Evolutionary conservation across 106 monocot genomes (phyloP).

Genomic region (Platanthera zijinensis): DNA sequence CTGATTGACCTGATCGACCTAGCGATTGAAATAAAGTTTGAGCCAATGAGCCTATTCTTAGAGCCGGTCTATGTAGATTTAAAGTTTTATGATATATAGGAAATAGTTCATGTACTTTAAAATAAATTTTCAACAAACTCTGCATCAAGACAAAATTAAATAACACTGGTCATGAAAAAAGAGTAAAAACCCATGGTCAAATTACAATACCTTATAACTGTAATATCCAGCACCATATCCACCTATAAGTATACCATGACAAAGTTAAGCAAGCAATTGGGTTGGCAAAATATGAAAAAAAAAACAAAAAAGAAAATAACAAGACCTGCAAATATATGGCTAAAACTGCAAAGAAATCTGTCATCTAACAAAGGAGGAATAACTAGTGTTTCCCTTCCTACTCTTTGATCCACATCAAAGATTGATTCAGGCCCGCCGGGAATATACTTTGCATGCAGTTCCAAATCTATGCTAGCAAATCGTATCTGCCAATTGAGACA

Average conservation of each 20-base stretch:
- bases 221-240: constrained; percentile 99
- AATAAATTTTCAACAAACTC: no score
- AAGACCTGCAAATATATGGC: constrained; percentile 94
- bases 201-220: constrained; percentile 81
- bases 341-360: constrained; percentile 96
- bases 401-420: constrained; percentile 78
- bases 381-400: constrained; percentile 62
- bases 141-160: no score
- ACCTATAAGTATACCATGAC: constrained; percentile 37
- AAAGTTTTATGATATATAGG: no score
- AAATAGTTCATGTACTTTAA: no score
- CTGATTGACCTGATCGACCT: neutral
- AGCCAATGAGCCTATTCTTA: neutral
- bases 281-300: neutral
- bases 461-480: constrained; percentile 83
- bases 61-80: no score
- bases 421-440: constrained; percentile 73
- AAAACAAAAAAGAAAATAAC: constrained; percentile 1
- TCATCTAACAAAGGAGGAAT: constrained; percentile 77
- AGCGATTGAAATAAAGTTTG: neutral
- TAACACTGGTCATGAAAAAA: neutral
- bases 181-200: neutral
- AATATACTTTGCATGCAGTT: constrained; percentile 71
- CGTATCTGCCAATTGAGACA: constrained; percentile 48
- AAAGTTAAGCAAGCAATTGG: neutral